These are phyloP conservation scores for Rhododendron vialii DNA, from an alignment of 148 eudicot species.

Conservation along the genomic window DNA sequence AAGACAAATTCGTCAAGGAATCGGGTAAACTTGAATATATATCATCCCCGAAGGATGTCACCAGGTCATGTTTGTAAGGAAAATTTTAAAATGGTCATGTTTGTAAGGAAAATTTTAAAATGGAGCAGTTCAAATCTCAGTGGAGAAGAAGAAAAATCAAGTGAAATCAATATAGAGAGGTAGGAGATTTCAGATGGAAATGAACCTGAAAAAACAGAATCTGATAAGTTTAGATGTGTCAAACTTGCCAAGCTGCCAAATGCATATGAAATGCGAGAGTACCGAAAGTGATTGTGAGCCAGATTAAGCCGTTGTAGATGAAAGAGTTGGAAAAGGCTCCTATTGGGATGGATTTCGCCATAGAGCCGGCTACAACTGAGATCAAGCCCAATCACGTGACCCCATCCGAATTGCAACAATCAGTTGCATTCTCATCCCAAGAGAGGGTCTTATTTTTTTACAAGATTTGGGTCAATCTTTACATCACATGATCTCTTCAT, in stretches of 20 bases:
- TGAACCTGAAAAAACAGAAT: background rate
- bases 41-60: background rate
- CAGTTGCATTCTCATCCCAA: too few species aligned
- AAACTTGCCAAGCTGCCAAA: background rate
- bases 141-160: background rate
- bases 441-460: too few species aligned
- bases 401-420: too few species aligned
- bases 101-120: background rate
- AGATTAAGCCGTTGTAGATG: background rate
- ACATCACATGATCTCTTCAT: too few species aligned
- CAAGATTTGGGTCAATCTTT: too few species aligned
- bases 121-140: background rate
- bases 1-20: too few species aligned
- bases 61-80: slow-evolving; percentile 1
- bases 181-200: background rate
- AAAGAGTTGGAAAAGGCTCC: background rate
- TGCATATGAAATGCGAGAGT: background rate
- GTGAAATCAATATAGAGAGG: background rate
- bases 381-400: too few species aligned
- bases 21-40: background rate
- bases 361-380: too few species aligned
- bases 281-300: background rate
- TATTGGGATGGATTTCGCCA: background rate
- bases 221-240: background rate
- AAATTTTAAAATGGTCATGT: background rate